Evolutionary conservation across 768 basidiomycete genomes (phyloP).

Genomic region (Auriscalpium microsporum): DNA sequence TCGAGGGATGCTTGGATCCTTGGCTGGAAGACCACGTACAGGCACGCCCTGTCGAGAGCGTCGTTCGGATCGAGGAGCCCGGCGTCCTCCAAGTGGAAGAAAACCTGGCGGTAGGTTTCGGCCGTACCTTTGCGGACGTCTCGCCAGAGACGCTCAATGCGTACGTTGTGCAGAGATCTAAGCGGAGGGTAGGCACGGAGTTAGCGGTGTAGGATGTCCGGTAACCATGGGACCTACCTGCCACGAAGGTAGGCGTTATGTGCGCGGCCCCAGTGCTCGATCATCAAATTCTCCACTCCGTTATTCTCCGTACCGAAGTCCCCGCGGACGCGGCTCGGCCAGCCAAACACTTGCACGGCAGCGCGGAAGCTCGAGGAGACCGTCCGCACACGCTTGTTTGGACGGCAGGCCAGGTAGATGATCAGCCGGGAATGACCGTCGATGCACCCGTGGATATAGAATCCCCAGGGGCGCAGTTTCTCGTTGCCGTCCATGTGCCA

Average conservation of each 20-base stretch:
- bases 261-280: not conserved
- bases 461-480: not conserved
- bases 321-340: not conserved
- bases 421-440: not conserved
- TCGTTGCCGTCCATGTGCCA: not conserved
- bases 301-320: not conserved
- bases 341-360: not conserved
- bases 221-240: not conserved
- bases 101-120: not conserved
- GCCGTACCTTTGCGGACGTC: not conserved
- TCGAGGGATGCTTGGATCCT: slow-evolving; percentile 22
- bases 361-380: not conserved
- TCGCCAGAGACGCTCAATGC: not conserved
- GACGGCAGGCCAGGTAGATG: not conserved
- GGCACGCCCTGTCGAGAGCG: slow-evolving; percentile 11
- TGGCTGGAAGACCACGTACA: slow-evolving; percentile 22
- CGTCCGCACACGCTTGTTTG: not conserved
- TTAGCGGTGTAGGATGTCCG: too few species aligned
- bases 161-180: not conserved
- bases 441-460: not conserved
- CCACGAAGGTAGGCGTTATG: not conserved
- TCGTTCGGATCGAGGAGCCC: not conserved
- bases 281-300: not conserved
- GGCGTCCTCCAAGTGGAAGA: not conserved
- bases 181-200: too few species aligned